phyloP scores from a whole-genome alignment of 1,284 basidiomycete genomes.

The Lentinula novae-zelandiae region DNA sequence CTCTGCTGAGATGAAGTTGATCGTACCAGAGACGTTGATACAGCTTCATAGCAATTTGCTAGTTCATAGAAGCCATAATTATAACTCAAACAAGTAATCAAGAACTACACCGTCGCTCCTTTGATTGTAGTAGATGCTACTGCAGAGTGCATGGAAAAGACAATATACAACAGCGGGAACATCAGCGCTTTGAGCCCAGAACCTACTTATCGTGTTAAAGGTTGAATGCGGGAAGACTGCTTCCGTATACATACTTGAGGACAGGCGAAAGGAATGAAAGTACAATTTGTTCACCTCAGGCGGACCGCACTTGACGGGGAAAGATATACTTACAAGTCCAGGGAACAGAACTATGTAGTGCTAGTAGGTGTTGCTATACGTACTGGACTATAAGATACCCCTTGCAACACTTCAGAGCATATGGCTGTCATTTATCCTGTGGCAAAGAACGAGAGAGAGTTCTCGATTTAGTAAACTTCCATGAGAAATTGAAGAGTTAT shows the following conservation, averaged over 20 bases:
- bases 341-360: background rate
- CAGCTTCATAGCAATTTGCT: no score
- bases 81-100: no score
- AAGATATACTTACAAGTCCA: background rate
- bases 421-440: background rate
- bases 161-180: background rate
- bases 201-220: no score
- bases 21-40: no score
- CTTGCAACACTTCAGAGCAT: background rate
- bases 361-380: background rate
- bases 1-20: no score
- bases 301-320: background rate
- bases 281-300: background rate
- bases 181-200: no score
- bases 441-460: background rate
- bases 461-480: background rate
- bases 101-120: no score
- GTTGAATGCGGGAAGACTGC: background rate
- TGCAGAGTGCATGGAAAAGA: background rate
- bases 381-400: background rate
- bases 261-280: background rate
- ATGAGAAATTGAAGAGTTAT: background rate
- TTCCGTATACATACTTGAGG: background rate
- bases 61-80: no score
- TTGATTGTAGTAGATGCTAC: no score